Evolutionary conservation across 2,329 filamentous ascomycete genomes (phyloP).

Genomic region (Pseudocercospora pini-densiflorae): DNA sequence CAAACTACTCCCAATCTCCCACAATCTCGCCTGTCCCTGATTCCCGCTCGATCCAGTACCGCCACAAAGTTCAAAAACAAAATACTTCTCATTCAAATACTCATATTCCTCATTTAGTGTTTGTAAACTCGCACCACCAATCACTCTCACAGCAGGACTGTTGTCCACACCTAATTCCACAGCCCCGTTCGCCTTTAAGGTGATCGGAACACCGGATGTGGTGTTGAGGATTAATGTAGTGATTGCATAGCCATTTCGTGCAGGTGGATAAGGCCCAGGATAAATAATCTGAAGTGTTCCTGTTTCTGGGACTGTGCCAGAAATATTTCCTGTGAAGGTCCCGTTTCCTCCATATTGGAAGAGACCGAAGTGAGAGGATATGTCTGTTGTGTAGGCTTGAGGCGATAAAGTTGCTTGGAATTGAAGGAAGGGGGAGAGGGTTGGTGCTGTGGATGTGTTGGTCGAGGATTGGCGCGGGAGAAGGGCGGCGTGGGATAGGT

Average conservation of each 20-base stretch:
- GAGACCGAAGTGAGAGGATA: not conserved
- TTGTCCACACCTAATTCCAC: not conserved
- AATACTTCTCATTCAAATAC: not conserved
- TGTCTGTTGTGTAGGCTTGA: not conserved
- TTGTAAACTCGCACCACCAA: not conserved
- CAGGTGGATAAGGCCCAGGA: not conserved
- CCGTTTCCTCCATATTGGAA: not conserved
- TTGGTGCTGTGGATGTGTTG: not conserved
- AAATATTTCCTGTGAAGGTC: not conserved
- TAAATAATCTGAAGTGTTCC: not conserved
- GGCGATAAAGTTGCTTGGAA: not conserved
- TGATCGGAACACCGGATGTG: not conserved
- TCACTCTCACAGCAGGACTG: not conserved
- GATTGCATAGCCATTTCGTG: not conserved
- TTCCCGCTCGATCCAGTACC: not conserved
- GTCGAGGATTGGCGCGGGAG: not conserved
- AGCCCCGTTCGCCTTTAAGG: not conserved
- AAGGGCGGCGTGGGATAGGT: not conserved
- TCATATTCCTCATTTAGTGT: not conserved
- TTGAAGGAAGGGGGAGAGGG: not conserved
- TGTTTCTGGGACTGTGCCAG: not conserved
- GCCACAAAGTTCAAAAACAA: not conserved
- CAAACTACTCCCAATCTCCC: not conserved
- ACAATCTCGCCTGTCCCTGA: not conserved
- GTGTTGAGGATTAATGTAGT: not conserved